These are phyloP conservation scores for Fusarium sp. DNA, from an alignment of 2,329 filamentous ascomycete genomes.

Conservation along the genomic window DNA sequence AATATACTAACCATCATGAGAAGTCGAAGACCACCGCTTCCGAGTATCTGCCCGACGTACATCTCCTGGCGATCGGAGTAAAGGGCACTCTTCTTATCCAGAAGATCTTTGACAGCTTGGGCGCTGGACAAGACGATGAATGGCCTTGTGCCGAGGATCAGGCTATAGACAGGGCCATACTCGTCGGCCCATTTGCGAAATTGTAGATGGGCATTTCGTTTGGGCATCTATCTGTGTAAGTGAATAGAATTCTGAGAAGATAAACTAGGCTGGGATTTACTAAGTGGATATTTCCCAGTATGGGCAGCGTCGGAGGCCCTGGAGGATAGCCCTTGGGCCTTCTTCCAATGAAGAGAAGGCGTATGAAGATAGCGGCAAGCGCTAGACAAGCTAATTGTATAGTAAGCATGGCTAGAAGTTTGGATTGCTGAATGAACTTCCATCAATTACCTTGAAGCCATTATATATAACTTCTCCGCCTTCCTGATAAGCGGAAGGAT, in stretches of 20 bases:
- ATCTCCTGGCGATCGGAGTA: slow-evolving; percentile 17
- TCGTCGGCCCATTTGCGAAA: slow-evolving; percentile 14
- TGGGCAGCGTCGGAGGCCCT: neutral
- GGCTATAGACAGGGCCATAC: slow-evolving; percentile 9
- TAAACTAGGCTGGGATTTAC: neutral
- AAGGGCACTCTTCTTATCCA: neutral
- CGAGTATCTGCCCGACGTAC: slow-evolving; percentile 7
- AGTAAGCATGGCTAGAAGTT: neutral
- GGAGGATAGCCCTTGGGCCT: slow-evolving; percentile 9
- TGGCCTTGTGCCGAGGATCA: slow-evolving; percentile 4
- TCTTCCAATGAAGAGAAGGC: slow-evolving; percentile 8
- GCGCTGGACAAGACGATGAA: slow-evolving; percentile 13
- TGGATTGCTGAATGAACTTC: accelerated
- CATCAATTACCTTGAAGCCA: accelerated
- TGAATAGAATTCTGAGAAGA: neutral
- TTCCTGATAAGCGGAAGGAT: neutral
- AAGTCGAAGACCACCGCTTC: neutral
- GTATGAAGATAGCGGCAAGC: neutral
- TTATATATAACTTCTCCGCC: neutral
- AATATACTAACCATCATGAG: slow-evolving; percentile 6
- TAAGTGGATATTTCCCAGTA: slow-evolving; percentile 11
- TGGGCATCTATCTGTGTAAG: neutral
- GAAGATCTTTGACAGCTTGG: slow-evolving; percentile 10
- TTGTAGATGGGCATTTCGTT: neutral
- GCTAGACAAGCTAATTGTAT: neutral